Percentiles rank a stretch among this genome's conserved stretches.
phyloP scores from a whole-genome alignment of 192 early-diverging fungal genomes.

The Diversispora epigaea region DNA sequence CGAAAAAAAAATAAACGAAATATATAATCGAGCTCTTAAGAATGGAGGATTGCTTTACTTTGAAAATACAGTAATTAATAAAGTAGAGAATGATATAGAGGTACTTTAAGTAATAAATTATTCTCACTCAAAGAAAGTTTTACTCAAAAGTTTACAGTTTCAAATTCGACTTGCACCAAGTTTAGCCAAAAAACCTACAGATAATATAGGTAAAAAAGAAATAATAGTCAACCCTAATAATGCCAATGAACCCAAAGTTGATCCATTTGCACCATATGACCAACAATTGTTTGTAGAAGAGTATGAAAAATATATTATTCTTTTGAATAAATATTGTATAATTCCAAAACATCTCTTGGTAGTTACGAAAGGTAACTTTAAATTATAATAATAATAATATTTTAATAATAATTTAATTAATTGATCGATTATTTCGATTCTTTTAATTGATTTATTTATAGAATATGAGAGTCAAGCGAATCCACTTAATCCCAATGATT shows the following conservation, averaged over 20 bases:
- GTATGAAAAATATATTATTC: conserved; percentile 41
- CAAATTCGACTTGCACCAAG: conserved; percentile 48
- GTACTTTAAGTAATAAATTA: background rate
- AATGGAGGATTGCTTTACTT: conserved; percentile 14
- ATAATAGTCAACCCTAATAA: background rate
- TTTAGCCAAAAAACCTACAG: conserved; percentile 42
- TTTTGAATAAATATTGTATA: conserved; percentile 61
- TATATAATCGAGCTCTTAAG: conserved; percentile 6
- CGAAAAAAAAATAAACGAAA: background rate
- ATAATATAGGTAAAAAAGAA: conserved; percentile 19
- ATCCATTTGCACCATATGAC: conserved; percentile 53
- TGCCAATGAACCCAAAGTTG: conserved; percentile 16
- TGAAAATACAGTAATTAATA: conserved; percentile 11
- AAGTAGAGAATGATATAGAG: conserved; percentile 4
- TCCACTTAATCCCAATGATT: conserved; percentile 47
- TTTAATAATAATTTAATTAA: background rate
- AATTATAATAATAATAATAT: background rate
- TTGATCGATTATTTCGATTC: no score
- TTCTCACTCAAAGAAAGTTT: background rate
- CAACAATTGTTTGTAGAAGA: conserved; percentile 51
- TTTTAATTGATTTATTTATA: conserved; percentile 13
- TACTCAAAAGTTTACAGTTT: conserved; percentile 38
- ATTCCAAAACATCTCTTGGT: conserved; percentile 54
- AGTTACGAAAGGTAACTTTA: conserved; percentile 54
- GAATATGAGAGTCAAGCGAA: conserved; percentile 54